These are phyloP conservation scores for Cercophora scortea DNA, from an alignment of 495 filamentous ascomycete genomes.

Conservation along the genomic window DNA sequence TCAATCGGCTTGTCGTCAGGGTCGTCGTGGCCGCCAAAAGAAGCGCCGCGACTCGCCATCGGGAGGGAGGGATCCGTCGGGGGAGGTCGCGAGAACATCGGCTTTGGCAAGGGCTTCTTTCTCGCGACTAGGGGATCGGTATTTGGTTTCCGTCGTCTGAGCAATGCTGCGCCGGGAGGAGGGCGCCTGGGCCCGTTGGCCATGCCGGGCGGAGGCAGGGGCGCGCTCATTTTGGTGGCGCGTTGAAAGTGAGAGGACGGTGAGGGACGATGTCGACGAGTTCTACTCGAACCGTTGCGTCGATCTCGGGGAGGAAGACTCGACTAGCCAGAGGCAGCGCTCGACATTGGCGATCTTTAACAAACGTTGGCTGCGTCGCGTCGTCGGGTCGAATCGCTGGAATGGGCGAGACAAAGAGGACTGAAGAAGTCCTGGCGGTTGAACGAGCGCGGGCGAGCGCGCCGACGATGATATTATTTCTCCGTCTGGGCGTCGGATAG, in stretches of 20 bases:
- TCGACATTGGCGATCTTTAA: no score
- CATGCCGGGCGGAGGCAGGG: conserved; percentile 43
- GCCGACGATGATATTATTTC: no score
- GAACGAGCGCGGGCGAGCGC: no score
- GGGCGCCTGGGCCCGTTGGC: conserved; percentile 27
- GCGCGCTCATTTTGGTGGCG: conserved; percentile 46
- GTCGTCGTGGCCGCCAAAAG: background rate
- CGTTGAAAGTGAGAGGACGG: background rate
- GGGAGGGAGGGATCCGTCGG: background rate
- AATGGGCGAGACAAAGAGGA: no score
- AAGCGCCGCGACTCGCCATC: background rate
- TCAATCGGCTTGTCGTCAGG: background rate
- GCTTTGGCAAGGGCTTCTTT: conserved; percentile 39
- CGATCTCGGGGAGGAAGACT: background rate
- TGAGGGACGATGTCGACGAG: background rate
- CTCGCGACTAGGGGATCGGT: conserved; percentile 59
- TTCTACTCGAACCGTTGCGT: background rate
- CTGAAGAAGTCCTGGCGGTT: no score
- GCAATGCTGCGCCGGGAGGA: conserved; percentile 18
- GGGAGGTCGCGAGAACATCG: background rate
- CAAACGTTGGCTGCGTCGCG: no score
- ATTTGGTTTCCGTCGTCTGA: conserved; percentile 39
- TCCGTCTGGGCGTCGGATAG: no score
- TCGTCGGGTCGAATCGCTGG: no score
- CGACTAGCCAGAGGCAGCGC: background rate